Base-by-base conservation (phyloP, 768 basidiomycete genomes). In the Phanerodontia chrysosporium region DNA sequence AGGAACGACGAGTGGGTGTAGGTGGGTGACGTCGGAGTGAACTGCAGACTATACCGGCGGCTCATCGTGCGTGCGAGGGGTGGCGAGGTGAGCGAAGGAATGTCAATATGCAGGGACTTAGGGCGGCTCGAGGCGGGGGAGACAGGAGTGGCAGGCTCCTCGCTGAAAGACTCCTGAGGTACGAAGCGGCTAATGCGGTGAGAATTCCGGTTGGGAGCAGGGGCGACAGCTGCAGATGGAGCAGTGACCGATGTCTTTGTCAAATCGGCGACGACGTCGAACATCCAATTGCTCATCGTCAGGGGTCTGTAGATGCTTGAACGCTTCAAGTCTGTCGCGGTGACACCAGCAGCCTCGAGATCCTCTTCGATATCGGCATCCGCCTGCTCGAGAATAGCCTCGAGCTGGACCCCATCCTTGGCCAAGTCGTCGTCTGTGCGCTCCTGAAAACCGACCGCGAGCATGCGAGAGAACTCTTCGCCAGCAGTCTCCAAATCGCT, bases 241-340 rank as follows among this genome's bases (percentile, higher is more conserved):
- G 42, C 7, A 16, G 32, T 13, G 2, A 29, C 48, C 13, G 45
- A 32, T 3, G 72, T 65, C 53, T 71, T 73, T 0, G 85, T 85
- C 21, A 91, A 72, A 49, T 89, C 89, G 0, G 83, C 79, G 35
- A 92, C 79, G 58, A 80, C 90, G 36, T 93, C 89, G 58, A 90
- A 82, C 90, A 92, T 91, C 91, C 91, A 92, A 62, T 83, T 83
- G n/a, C 86, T 85, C 24, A 87, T 74, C 0, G 87, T 84, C 45
- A 84, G 67, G 0, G 83, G 84, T 6, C 85, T 81, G 29, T 83
- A 74, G 4, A 80, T 69, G 59, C 79, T 81, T 57, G 78, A 75
- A 45, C 78, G 81, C 57, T 75, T 66, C 51, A 73, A 54, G 21
- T 64, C 62, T 42, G 57, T 73, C 9, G 73, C 63, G 49, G 63